A percentile compares a stretch with the other conserved stretches of the same genome.
phyloP scores from a whole-genome alignment of 139 green algal species.

The Asterochloris sp. region DNA sequence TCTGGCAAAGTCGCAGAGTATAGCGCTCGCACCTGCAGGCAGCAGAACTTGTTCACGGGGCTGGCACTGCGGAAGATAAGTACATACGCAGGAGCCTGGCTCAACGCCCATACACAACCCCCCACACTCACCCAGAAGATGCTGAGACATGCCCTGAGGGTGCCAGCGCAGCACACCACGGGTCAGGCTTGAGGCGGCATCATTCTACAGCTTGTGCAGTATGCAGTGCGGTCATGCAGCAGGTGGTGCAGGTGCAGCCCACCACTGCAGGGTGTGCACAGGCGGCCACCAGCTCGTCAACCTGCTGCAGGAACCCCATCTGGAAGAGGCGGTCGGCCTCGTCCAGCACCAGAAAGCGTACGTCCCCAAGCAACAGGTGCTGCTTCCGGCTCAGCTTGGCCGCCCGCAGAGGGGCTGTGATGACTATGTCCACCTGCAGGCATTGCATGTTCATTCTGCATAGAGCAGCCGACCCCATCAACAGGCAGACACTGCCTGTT shows the following conservation, averaged over 20 bases:
- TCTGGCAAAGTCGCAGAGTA: conserved; percentile 95
- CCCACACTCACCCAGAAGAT: too few species aligned
- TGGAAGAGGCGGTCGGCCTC: conserved; percentile 98
- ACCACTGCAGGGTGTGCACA: conserved; percentile 55
- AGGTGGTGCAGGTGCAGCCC: not conserved
- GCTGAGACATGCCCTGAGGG: too few species aligned
- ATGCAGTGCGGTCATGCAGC: not conserved
- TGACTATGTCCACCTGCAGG: conserved; percentile 74
- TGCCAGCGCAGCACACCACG: too few species aligned
- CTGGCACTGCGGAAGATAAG: too few species aligned
- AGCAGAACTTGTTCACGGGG: too few species aligned
- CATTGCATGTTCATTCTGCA: conserved; percentile 30
- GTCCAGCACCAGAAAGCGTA: conserved; percentile 81
- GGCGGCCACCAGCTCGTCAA: conserved; percentile 77
- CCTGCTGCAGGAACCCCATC: conserved; percentile 78
- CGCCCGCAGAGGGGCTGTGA: conserved; percentile 86
- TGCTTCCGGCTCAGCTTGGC: conserved; percentile 46
- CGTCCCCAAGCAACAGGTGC: conserved; percentile 13
- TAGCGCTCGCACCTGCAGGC: conserved; percentile 43
- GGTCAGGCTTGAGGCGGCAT: too few species aligned
- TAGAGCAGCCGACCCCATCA: conserved; percentile 59
- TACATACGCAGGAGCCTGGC: too few species aligned
- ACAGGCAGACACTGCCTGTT: too few species aligned
- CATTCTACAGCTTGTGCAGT: not conserved
- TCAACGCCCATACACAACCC: too few species aligned